A percentile compares a stretch with the other conserved stretches of the same genome.
Conservation (phyloP, 331 rosid species). For the Rosa hybrid region DNA sequence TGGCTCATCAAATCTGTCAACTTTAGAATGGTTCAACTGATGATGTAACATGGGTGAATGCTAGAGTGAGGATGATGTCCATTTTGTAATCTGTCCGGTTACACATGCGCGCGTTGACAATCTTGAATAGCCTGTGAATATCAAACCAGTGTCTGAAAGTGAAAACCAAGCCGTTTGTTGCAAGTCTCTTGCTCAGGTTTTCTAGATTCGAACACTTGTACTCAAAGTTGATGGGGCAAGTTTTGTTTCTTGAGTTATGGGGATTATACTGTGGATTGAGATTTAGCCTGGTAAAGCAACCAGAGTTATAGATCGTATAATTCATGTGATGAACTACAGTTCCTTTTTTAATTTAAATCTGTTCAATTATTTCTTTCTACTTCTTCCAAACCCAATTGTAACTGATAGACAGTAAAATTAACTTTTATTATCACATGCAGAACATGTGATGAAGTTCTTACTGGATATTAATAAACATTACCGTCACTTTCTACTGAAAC, state of each 20-base stretch:
- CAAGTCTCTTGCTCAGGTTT: background rate
- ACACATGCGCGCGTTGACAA: slow-evolving; percentile 24
- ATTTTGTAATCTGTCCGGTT: slow-evolving; percentile 23
- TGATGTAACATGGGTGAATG: slow-evolving; percentile 24
- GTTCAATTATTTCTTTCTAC: background rate
- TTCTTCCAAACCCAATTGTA: background rate
- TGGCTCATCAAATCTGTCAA: slow-evolving; percentile 21
- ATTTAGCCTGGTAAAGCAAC: background rate
- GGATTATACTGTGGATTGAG: background rate
- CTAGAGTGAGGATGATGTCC: slow-evolving; percentile 16
- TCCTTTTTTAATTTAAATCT: too few relatives aligned
- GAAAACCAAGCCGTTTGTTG: background rate
- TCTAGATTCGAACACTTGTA: background rate
- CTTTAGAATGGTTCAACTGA: slow-evolving; percentile 25
- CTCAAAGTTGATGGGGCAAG: background rate
- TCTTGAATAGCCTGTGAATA: slow-evolving; percentile 38
- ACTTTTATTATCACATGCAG: background rate
- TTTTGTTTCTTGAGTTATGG: background rate
- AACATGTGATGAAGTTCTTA: too few relatives aligned
- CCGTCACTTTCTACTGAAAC: too few relatives aligned
- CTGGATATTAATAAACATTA: too few relatives aligned
- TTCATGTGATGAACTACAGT: too few relatives aligned
- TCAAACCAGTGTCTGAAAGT: slow-evolving; percentile 10
- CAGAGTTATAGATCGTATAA: background rate
- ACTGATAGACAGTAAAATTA: background rate